These are phyloP conservation scores for Leccinum cinnamomeum DNA, from an alignment of 1,284 basidiomycete species.

Conservation along the genomic window DNA sequence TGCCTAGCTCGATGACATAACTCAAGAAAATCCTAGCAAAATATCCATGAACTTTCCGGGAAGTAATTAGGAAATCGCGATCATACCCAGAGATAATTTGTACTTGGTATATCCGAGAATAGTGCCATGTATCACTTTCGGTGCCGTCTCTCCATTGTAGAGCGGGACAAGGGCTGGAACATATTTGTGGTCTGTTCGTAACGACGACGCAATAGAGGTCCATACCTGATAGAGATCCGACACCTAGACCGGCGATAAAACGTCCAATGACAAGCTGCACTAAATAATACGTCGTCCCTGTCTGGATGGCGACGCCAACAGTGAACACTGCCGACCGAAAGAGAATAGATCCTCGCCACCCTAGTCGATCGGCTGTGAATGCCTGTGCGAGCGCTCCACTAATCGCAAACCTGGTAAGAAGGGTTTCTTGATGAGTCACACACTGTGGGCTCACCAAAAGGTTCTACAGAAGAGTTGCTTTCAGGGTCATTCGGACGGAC, in stretches of 20 bases:
- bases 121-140: constrained; percentile 72
- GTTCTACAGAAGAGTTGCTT: constrained; percentile 38
- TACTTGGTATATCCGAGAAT: constrained; percentile 72
- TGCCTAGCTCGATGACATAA: constrained; percentile 33
- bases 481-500: not conserved
- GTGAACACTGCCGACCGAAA: constrained; percentile 80
- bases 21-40: constrained; percentile 44
- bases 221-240: constrained; percentile 71
- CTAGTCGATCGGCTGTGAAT: constrained; percentile 73
- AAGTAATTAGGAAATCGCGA: not conserved
- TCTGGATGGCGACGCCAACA: constrained; percentile 69
- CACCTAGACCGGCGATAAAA: constrained; percentile 71
- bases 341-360: constrained; percentile 69
- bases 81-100: constrained; percentile 69
- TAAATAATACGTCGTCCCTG: constrained; percentile 58
- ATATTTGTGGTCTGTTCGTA: not conserved
- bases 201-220: not conserved
- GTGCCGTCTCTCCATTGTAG: constrained; percentile 80
- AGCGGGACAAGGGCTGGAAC: constrained; percentile 72
- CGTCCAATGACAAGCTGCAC: constrained; percentile 70
- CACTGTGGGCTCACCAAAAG: constrained; percentile 48
- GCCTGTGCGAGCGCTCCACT: constrained; percentile 73
- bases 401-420: constrained; percentile 10
- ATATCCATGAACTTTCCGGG: not conserved
- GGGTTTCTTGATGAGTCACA: not conserved